Base-by-base conservation (phyloP, 345 rosid species). In the Syzygium grande region DNA sequence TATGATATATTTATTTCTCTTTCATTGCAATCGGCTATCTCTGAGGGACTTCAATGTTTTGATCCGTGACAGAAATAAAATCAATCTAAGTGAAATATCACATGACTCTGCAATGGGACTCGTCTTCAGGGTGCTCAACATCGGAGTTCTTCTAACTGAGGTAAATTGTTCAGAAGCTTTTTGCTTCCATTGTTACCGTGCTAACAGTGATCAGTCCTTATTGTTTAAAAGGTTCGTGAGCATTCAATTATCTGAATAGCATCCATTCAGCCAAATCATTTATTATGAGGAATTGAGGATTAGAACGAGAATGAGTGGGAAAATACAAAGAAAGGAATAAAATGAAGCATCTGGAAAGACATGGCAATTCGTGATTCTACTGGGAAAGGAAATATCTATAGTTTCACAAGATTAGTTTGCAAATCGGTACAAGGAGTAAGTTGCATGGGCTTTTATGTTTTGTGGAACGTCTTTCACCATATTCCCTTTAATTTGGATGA, bases 51-150 rank as follows among this genome's bases (percentile, higher is more conserved):
- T 73, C 13, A 38, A 63, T 84, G 51, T 84, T 19, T 86, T 89
- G 86, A 55, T 90, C 23, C 9, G 79, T 68, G 22, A 87, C 91
- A 96, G 99, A 93, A 93, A 94, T 79, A 98, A 96, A 91, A 91
- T 95, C 59, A 98, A 98, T 89, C 91, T 98, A 79, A 96, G 95
- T 86, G 98, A 94, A 91, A 96, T 98, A 89, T 98, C 99, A 11
- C 99, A 96, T 73, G 94, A 96, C 86, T 96, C 99, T 80, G 99
- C 99, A 41, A 96, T 94, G 84, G 98, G 98, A 19, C 98, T 98
- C 23, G 93, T 96, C 89, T 90, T 86, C 68, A 91, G 93, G 85
- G 97, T 93, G 86, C 92, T 96, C 43, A 93, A 90, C 91, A 88
- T 92, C 93, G 99, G 99, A 84, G 95, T 95, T 89, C 95, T 98